Percentiles rank a stretch among this genome's conserved stretches.
These are phyloP conservation scores for Solanum pennellii DNA, from an alignment of 257 asterid species.

Conservation along the genomic window DNA sequence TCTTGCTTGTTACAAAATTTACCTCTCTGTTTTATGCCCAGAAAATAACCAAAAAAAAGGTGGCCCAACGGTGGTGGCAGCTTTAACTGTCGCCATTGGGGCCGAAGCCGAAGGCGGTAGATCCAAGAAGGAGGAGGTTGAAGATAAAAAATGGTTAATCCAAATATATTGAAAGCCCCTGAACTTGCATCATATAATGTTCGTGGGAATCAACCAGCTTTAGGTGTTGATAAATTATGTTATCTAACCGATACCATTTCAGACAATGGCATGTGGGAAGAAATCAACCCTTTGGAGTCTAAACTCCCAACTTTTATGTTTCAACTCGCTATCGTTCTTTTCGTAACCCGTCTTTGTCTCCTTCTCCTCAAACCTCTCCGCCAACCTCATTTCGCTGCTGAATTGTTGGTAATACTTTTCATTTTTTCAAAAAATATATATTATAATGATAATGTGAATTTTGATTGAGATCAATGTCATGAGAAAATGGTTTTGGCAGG, in stretches of 20 bases:
- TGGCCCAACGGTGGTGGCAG: neutral
- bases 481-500: neutral
- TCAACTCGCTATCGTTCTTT: constrained; percentile 3
- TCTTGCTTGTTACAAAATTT: neutral
- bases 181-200: neutral
- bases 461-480: neutral
- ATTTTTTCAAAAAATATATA: too few relatives aligned
- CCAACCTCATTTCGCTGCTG: constrained; percentile 9
- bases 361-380: constrained; percentile 1
- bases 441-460: neutral
- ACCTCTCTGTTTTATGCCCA: neutral
- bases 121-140: neutral
- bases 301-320: constrained; percentile 8
- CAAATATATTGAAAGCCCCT: neutral
- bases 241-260: neutral
- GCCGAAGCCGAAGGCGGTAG: neutral
- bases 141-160: neutral
- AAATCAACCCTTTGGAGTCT: constrained; percentile 1
- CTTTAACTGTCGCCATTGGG: neutral
- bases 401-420: neutral
- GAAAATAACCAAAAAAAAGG: neutral
- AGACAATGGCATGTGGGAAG: constrained; percentile 13
- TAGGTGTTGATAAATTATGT: neutral
- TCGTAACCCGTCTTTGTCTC: constrained; percentile 5
- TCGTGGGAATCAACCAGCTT: neutral